Evolutionary conservation across 2,329 filamentous ascomycete genomes (phyloP), one percentile per base, ranked within the genome.

Genomic region (Claviceps arundinis): DNA sequence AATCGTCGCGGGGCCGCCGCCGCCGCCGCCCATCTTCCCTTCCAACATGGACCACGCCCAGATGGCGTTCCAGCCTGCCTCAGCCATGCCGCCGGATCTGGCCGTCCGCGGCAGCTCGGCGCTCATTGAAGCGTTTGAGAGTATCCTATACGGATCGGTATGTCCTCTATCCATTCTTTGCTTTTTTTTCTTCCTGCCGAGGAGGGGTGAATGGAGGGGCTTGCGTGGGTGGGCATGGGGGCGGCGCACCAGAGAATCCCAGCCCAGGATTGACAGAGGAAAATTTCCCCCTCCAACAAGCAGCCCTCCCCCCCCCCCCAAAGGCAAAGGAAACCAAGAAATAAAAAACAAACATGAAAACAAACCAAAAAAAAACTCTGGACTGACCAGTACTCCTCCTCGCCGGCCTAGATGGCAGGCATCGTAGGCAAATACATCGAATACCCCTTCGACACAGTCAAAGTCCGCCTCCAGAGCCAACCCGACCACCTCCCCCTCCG

Each of bases 361-460:
- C 7, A 30, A 30, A 30, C 1, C 1, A 24, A 46, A 19, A 37
- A 37, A 37, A 19, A 22, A 16, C 24, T 37, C 38, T n/a, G 30
- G 26, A 50, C 40, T 43, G 26, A 50, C 24, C 9, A 30, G 16
- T 37, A 14, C 30, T n/a, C 30, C n/a, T 42, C 40, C 37, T 22
- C 9, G 17, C 14, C 40, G 40, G 40, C 40, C 11, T 57, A 89
- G 86, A 68, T 80, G 54, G 90, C 91, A 52, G 93, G 93, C 55
- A 81, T 94, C 54, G 83, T 88, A 38, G 91, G 91, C 56, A 98
- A 97, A 73, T 88, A 91, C 67, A 91, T 98, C 64, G 93, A 98
- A 68, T 98, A 96, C 66, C 93, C 93, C 24, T 98, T 98, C 70
- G 93, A 98, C 70, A 98, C 93, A 0, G 84, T 98, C 67, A 98